Evolutionary conservation across 148 eudicot species (phyloP), one percentile per base, ranked within the genome.

Genomic region (Spergularia marina): DNA sequence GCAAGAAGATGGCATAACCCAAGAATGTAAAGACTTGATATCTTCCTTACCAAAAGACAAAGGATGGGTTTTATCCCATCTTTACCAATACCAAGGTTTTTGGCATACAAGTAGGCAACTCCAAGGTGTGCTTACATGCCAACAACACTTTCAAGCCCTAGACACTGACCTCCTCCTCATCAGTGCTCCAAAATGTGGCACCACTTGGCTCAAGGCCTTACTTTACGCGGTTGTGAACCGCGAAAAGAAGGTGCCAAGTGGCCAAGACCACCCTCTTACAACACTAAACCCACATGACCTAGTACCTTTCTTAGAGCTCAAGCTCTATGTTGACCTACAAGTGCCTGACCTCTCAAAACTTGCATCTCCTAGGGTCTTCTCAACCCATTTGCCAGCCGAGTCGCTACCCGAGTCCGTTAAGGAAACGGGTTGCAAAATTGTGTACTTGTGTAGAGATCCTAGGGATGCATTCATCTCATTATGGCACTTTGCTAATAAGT

Each of bases 31-130:
- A 67, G 55, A 65, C 80, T 56, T 81, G 51, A 76, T 81, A 0
- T 21, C 77, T n/a, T 57, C 77, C 25, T 73, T 73, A 17, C 65
- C 83, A 18, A 76, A 68, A 67, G 41, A 58, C 0, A 16, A 72
- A 72, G 80, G 88, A 10, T 83, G 83, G 84, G 23, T 80, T 59
- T 4, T 39, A 8, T 71, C 84, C 36, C 0, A 78, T 52, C 57
- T 80, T 21, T 86, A 87, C 79, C 77, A 83, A 36, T 90, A 86
- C 64, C 88, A 86, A 77, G 91, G 90, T 5, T 85, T 83, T 70
- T 90, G 94, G 91, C 65, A 82, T 40, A 10, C 77, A 3, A 52
- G 76, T 12, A 41, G 77, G 36, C 41, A 55, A 7, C 78, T 90
- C 51, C 86, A 85, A 77, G 89, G 83, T 17, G 74, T 82, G 0